phyloP scores from a whole-genome alignment of 2,329 filamentous ascomycete genomes.

The Cercospora zeae-maydis region DNA sequence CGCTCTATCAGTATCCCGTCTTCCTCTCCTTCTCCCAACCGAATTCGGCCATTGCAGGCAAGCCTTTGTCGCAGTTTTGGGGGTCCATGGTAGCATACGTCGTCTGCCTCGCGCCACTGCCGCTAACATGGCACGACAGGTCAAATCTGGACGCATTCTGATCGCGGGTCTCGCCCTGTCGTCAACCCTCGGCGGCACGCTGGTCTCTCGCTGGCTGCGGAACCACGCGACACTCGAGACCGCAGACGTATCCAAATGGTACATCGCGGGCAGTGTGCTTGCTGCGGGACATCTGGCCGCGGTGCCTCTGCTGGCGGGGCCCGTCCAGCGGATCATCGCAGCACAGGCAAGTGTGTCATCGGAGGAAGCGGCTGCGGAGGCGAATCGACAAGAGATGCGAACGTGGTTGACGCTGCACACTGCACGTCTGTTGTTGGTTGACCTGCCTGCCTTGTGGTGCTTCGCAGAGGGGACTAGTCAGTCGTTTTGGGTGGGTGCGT shows the following conservation, averaged over 20 bases:
- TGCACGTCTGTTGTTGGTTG: slow-evolving; percentile 27
- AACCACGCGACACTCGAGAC: slow-evolving; percentile 24
- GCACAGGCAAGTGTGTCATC: slow-evolving; percentile 4
- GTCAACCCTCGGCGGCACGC: slow-evolving; percentile 22
- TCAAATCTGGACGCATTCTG: slow-evolving; percentile 24
- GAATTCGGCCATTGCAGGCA: slow-evolving; percentile 23
- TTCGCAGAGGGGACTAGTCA: slow-evolving; percentile 29
- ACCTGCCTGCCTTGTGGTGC: slow-evolving; percentile 31
- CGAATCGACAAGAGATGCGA: slow-evolving; percentile 29
- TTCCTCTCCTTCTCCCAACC: slow-evolving; percentile 27
- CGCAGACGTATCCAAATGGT: slow-evolving; percentile 28
- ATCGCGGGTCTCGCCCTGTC: slow-evolving; percentile 23
- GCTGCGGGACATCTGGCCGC: slow-evolving; percentile 30
- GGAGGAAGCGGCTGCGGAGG: slow-evolving; percentile 22
- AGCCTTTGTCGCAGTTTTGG: slow-evolving; percentile 31
- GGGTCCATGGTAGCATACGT: slow-evolving; percentile 16
- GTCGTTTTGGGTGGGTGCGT: background rate
- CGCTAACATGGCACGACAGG: slow-evolving; percentile 2
- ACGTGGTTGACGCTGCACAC: slow-evolving; percentile 31
- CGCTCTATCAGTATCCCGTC: slow-evolving; percentile 32
- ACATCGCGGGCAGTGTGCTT: slow-evolving; percentile 29
- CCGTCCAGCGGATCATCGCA: slow-evolving; percentile 25
- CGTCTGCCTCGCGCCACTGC: background rate
- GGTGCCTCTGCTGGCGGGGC: slow-evolving; percentile 24
- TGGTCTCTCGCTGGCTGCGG: slow-evolving; percentile 28